Evolutionary conservation across 2,329 filamentous ascomycete species (phyloP).

Genomic region (Diaporthe longicolla): DNA sequence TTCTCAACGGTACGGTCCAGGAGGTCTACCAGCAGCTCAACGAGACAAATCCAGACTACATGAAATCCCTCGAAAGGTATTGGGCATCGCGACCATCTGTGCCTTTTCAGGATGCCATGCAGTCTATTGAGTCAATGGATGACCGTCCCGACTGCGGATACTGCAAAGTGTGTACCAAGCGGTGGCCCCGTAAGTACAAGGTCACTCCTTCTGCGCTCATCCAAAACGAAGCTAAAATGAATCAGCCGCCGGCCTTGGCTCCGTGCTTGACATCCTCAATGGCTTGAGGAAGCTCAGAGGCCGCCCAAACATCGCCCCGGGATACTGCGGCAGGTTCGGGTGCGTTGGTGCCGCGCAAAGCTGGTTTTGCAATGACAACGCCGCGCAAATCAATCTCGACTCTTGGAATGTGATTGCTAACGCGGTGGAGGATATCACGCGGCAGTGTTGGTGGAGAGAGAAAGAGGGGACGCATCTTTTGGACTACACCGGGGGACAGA

Average conservation of each 20-base stretch:
- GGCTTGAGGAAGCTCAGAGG: neutral
- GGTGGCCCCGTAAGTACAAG: neutral
- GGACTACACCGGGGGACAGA: neutral
- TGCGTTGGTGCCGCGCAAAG: neutral
- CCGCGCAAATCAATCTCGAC: neutral
- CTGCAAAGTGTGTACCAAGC: conserved; percentile 19
- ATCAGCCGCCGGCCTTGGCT: neutral
- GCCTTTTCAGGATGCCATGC: neutral
- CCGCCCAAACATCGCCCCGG: neutral
- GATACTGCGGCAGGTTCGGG: neutral
- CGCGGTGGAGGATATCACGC: neutral
- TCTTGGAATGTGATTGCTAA: neutral
- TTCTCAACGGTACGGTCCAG: conserved; percentile 8
- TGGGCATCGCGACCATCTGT: neutral
- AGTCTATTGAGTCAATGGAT: neutral
- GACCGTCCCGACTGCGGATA: neutral
- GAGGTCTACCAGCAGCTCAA: neutral
- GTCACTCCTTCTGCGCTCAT: neutral
- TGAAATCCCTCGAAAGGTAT: neutral
- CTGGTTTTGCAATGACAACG: conserved; percentile 12
- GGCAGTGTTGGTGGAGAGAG: neutral
- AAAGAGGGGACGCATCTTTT: too few species aligned
- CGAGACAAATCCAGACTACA: neutral
- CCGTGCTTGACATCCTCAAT: neutral
- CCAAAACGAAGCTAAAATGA: too few species aligned